Evolutionary conservation across 2,329 filamentous ascomycete genomes (phyloP).

Genomic region (Colletotrichum chlorophyti): DNA sequence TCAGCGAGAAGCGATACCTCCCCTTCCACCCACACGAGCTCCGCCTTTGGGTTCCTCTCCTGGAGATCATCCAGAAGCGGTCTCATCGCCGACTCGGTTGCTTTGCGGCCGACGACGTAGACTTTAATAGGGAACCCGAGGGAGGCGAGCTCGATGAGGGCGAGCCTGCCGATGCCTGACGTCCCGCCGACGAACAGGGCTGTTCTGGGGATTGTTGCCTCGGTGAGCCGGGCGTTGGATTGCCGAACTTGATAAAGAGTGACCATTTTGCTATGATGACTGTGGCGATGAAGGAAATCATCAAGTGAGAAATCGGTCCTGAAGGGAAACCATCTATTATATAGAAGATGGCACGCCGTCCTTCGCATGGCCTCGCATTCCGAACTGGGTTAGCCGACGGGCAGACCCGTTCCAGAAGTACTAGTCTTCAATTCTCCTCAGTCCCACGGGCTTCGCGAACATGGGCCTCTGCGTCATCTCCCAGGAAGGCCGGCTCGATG

Average conservation of each 20-base stretch:
- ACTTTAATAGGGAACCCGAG: constrained; percentile 43
- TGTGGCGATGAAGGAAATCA: neutral
- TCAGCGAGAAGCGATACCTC: constrained; percentile 54
- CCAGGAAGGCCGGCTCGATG: no score
- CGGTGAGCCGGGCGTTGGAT: constrained; percentile 48
- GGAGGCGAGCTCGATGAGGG: constrained; percentile 43
- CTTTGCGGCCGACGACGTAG: constrained; percentile 51
- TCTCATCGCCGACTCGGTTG: constrained; percentile 37
- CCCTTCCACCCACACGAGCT: constrained; percentile 49
- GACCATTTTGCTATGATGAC: constrained; percentile 39
- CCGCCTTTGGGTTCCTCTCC: constrained; percentile 44
- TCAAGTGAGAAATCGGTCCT: no score
- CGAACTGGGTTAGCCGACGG: neutral
- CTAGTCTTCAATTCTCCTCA: no score
- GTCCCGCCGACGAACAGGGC: constrained; percentile 54
- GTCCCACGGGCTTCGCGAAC: no score
- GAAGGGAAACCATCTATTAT: neutral
- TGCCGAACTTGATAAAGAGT: constrained; percentile 41
- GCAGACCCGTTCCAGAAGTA: neutral
- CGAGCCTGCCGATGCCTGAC: constrained; percentile 52
- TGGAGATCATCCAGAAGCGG: constrained; percentile 45
- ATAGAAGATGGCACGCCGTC: neutral
- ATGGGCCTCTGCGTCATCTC: no score
- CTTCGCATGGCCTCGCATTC: constrained; percentile 17
- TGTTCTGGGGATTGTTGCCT: constrained; percentile 42